Conservation (phyloP, 2,329 filamentous ascomycete genomes). For the Leptographium lundbergii region DNA sequence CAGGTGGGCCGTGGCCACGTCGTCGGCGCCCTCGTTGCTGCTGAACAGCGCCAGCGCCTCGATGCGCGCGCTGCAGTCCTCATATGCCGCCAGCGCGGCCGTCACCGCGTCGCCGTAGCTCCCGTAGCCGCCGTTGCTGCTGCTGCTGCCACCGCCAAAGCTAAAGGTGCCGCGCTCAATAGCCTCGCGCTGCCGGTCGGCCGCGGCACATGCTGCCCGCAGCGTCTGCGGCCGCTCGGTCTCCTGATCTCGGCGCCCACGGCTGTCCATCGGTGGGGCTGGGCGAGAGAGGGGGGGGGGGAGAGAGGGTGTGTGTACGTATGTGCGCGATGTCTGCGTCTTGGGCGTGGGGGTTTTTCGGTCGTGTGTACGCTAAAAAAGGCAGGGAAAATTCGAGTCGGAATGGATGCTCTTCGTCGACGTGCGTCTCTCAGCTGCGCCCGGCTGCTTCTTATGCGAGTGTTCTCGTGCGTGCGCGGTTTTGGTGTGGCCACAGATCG, state of each 20-base stretch:
- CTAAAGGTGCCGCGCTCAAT: constrained; percentile 33
- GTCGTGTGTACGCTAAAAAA: neutral
- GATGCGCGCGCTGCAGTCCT: constrained; percentile 58
- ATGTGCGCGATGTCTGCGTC: neutral
- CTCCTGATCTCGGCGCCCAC: neutral
- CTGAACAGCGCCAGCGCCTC: constrained; percentile 72
- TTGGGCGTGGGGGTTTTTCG: neutral
- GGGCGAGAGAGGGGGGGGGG: neutral
- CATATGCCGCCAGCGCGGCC: constrained; percentile 56
- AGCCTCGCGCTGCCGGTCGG: constrained; percentile 36
- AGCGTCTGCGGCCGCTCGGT: constrained; percentile 17
- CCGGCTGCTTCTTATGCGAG: neutral
- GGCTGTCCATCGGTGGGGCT: neutral
- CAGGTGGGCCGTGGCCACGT: constrained; percentile 72
- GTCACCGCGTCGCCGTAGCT: constrained; percentile 58
- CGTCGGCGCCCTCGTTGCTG: constrained; percentile 77
- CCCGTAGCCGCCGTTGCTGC: constrained; percentile 24
- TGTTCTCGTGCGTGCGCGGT: neutral
- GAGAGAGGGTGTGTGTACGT: neutral
- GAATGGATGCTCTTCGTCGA: too few species aligned
- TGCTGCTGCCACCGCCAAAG: constrained; percentile 37
- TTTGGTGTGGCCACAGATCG: neutral
- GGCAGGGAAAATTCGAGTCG: too few species aligned
- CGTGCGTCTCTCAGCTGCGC: too few species aligned
- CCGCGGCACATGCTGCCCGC: constrained; percentile 34